Conservation (phyloP, 140 eudicot genomes). For the Cichorium intybus region DNA sequence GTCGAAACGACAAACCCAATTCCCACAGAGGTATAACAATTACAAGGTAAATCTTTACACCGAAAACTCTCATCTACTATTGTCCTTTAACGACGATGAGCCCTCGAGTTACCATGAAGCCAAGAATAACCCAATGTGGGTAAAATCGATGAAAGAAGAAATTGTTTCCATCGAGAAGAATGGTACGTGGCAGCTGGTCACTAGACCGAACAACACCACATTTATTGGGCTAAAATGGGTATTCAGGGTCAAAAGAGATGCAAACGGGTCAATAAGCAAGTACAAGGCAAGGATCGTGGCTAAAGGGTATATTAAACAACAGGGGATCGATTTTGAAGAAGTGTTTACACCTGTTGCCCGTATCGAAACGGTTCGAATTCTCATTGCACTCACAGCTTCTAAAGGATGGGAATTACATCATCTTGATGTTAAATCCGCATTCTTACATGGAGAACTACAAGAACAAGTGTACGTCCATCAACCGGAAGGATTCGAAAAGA, state of each 20-base stretch:
- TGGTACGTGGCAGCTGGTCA: background rate
- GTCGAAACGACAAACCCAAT: no score
- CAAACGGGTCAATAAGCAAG: background rate
- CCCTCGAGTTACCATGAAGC: background rate
- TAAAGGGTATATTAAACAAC: background rate
- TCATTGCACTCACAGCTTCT: background rate
- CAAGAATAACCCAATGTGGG: background rate
- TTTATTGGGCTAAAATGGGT: background rate
- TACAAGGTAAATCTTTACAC: no score
- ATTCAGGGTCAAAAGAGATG: background rate
- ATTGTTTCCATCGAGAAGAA: background rate
- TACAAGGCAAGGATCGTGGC: constrained; percentile 7
- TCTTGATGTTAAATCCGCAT: background rate
- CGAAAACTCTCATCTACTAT: no score
- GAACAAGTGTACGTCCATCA: constrained; percentile 2
- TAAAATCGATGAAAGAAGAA: background rate
- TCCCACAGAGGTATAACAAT: no score
- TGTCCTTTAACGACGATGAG: background rate
- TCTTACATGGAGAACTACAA: no score
- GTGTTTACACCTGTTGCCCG: constrained; percentile 4
- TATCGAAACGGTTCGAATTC: background rate
- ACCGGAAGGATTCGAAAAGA: constrained; percentile 1
- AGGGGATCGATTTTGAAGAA: constrained; percentile 3
- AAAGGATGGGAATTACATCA: background rate
- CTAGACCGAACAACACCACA: background rate